Evolutionary conservation across 306 rosid genomes (phyloP), one percentile per base, ranked within the genome.

Genomic region (Lathyrus oleraceus): DNA sequence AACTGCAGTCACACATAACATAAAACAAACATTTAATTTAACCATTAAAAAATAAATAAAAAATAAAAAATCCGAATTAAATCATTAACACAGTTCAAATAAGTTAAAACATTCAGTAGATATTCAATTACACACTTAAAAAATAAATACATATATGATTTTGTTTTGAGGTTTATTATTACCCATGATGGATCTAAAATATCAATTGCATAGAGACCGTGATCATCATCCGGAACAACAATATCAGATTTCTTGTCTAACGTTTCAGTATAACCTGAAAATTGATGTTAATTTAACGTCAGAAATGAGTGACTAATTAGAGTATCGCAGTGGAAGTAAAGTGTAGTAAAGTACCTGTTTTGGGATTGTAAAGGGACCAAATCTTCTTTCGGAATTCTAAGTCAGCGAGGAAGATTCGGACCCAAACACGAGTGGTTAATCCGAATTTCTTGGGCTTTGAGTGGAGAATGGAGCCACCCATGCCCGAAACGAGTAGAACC

Each of bases 131-230:
- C 4, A 42, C 47, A 2, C 15, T 4, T 42, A 42, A 42, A 42
- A 35, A 11, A 42, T 10, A 23, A 23, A 23, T 39, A 39, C 8
- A 49, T 17, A 9, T 17, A 52, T 52, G 7, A 52, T 19, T 9
- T 0, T 19, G 14, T 52, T 19, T 20, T 20, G 16, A 36, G 67
- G 28, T 61, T 17, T 17, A 61, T 9, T 3, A 63, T 21, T 67
- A 67, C 98, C 90, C 61, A 6, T 0, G 94, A 88, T 3, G 97
- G 98, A 81, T 93, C 98, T 60, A 93, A 78, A 83, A 90, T 85
- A 81, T 93, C 97, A 60, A 93, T 93, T 35, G 98, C 98, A 73
- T 90, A 90, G 10, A 93, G 87, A 10, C 98, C 98, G 25, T 78
- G 45, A 78, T 90, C 92, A 47, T 85, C 94, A 0, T 87, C 89